Evolutionary conservation across 192 early-diverging fungal species (phyloP), one percentile per base, ranked within the genome.

Genomic region (Coemansia sp.): DNA sequence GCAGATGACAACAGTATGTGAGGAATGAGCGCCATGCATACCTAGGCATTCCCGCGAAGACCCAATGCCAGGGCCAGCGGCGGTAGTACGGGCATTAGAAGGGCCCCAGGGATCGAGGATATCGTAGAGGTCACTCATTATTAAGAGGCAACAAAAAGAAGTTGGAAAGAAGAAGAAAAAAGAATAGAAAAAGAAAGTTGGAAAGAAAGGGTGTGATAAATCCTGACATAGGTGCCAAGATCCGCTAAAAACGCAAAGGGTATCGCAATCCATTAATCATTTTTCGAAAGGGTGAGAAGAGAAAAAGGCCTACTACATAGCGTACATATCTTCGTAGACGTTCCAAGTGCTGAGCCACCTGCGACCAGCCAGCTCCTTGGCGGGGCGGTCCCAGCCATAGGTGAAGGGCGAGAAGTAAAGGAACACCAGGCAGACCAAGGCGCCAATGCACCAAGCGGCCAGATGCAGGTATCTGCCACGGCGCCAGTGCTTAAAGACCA

Each of bases 291-390:
- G 35, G 0, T 35, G 53, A 26, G 26, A 26, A 26, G 5, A 52
- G 35, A 4, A 23, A 23, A 43, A 57, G 33, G 9, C 39, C 33
- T 68, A 81, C 57, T 23, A 26, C 23, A 81, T 68, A 2, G 59
- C 67, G 16, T 76, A 76, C 2, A 73, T 37, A 65, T 82, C 75
- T 32, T 79, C 68, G 64, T 88, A 86, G 62, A 97, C 86, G 76
- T 94, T 94, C 95, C 95, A 97, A 2, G 87, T 79, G 38, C 64
- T 78, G 17, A 91, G 78, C 95, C 94, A 96, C 47, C 76, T 80
- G 33, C 88, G 86, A 23, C 85, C 84, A 17, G 72, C 70, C 65
- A 86, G 80, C 53, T 85, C 80, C 42, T 62, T 73, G 3, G 88
- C 87, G 1, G 93, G 87, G 10, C 86, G 87, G 47, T 78, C 70